Evolutionary conservation across 2,329 filamentous ascomycete species (phyloP).

Genomic region (Truncatella angustata): DNA sequence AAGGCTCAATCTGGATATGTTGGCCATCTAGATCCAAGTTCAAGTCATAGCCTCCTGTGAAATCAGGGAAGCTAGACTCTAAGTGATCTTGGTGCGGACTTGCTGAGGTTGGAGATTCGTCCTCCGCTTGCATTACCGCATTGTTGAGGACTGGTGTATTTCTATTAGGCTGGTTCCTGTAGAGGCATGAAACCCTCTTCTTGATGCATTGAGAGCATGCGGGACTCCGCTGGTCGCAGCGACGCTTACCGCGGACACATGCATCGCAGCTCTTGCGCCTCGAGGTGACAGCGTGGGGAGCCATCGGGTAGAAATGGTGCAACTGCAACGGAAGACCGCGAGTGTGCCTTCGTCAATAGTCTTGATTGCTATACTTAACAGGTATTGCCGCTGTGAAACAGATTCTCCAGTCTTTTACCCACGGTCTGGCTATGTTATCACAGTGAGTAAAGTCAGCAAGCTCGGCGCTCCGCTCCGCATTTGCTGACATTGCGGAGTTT

Average conservation of each 20-base stretch:
- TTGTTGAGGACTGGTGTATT: conserved; percentile 5
- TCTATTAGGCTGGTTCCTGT: conserved; percentile 20
- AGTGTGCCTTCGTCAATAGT: too few species aligned
- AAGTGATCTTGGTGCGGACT: neutral
- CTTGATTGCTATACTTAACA: too few species aligned
- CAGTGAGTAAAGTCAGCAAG: too few species aligned
- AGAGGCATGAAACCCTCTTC: conserved; percentile 41
- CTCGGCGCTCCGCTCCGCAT: too few species aligned
- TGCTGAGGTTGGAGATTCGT: neutral
- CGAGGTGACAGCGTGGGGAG: conserved; percentile 28
- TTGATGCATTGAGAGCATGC: conserved; percentile 40
- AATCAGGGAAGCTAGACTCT: neutral
- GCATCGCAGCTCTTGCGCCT: conserved; percentile 49
- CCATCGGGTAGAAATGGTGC: too few species aligned
- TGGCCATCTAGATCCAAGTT: conserved; percentile 5
- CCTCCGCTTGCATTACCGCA: neutral
- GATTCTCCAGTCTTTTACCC: too few species aligned
- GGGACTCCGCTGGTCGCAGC: conserved; percentile 45
- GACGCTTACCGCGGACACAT: conserved; percentile 45
- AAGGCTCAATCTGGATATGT: conserved; percentile 14
- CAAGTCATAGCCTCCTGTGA: conserved; percentile 9
- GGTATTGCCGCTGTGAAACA: too few species aligned
- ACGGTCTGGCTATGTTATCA: too few species aligned
- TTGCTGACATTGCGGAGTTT: too few species aligned
- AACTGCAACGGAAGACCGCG: too few species aligned